A percentile compares a stretch with the other conserved stretches of the same genome.
Evolutionary conservation across 805 yeast species (phyloP).

Genomic region (Kodamaea nitidulidarum): DNA sequence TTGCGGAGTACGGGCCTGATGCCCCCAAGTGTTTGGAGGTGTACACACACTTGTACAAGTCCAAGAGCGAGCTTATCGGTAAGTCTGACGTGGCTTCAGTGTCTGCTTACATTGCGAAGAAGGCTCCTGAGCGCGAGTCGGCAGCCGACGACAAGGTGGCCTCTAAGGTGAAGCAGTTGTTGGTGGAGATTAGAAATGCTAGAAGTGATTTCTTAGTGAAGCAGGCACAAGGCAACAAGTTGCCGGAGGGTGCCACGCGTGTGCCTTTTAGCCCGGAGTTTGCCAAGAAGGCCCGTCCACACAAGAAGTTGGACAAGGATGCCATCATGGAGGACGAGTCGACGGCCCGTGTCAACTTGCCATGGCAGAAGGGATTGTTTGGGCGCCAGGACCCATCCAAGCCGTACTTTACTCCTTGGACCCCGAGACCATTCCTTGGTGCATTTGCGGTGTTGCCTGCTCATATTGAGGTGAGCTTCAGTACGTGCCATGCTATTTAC

Average conservation of each 20-base stretch:
- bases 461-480: slow-evolving; percentile 85
- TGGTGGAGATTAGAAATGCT: slow-evolving; percentile 33
- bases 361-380: slow-evolving; percentile 75
- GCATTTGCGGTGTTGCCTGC: slow-evolving; percentile 90
- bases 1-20: slow-evolving; percentile 20
- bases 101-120: slow-evolving; percentile 27
- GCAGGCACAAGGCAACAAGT: slow-evolving; percentile 22
- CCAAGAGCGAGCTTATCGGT: slow-evolving; percentile 24
- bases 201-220: slow-evolving; percentile 32
- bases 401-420: slow-evolving; percentile 95
- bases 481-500: slow-evolving; percentile 94
- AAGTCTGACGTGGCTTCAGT: slow-evolving; percentile 17
- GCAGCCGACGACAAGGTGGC: slow-evolving; percentile 30
- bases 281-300: slow-evolving; percentile 28
- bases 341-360: slow-evolving; percentile 51
- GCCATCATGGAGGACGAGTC: slow-evolving; percentile 49
- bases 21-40: slow-evolving; percentile 34
- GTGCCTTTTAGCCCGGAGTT: slow-evolving; percentile 28
- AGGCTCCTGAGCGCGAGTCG: slow-evolving; percentile 31
- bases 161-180: slow-evolving; percentile 30
- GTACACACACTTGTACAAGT: slow-evolving; percentile 25
- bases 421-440: slow-evolving; percentile 87
- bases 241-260: slow-evolving; percentile 24
- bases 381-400: slow-evolving; percentile 77
- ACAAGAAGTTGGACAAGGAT: slow-evolving; percentile 37